Evolutionary conservation across 768 basidiomycete species (phyloP), one percentile per base, ranked within the genome.

Genomic region (Serpula lacrymans): DNA sequence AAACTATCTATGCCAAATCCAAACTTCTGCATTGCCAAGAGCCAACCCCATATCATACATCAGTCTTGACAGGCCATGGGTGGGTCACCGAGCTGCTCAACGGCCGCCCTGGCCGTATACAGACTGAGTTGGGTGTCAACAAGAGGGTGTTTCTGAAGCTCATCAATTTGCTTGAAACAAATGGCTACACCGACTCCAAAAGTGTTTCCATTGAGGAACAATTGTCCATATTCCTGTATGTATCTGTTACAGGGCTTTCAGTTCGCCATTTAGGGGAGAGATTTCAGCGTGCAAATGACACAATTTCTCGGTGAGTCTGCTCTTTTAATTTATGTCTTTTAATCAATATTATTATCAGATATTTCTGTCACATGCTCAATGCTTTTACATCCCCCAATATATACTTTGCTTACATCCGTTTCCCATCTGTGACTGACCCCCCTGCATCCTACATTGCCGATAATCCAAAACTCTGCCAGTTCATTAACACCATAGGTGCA

Each of bases 41-140:
- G n/a, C n/a, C n/a, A n/a, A n/a, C n/a, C n/a, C n/a, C n/a, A n/a
- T n/a, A n/a, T n/a, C 49, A 53, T 29, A 58, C 45, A 2, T 54
- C 54, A 1, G 31, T 45, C 6, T 50, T 54, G 22, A 51, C 51
- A 10, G 51, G 57, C 6, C 41, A 48, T 13, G 11, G 12, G 6
- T 59, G 55, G 57, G 27, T 59, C 4, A 33, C 42, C 5, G 49
- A 54, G 38, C 47, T 53, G 10, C 37, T 48, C 5, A 21, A 30
- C 18, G 46, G 48, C 20, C 54, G 58, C 52, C 62, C 55, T n/a
- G 30, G 28, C 20, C 45, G 57, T 5, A 52, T 59, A 34, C 34
- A 46, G 37, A 23, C 31, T 24, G 44, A 46, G 36, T 47, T 55
- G 3, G 51, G 53, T 2, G 47, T 51, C 4, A 43, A 49, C 28